A percentile compares a stretch with the other conserved stretches of the same genome.
phyloP scores from a whole-genome alignment of 169 alveolate genomes.

The Fabrea salina region DNA sequence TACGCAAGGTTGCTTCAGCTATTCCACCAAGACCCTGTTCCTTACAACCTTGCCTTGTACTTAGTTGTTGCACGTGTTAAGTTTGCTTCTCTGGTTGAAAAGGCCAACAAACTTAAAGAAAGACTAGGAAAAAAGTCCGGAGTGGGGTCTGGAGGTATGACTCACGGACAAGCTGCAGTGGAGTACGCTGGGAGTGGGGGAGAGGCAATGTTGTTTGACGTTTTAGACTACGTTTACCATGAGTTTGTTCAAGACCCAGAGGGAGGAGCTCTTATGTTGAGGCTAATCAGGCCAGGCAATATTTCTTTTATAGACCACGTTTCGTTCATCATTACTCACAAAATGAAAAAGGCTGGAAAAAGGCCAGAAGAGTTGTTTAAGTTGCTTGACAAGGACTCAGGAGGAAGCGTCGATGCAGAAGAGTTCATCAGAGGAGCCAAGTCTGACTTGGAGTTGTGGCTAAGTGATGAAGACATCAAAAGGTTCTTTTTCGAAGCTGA shows the following conservation, averaged over 20 bases:
- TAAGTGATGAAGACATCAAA: constrained; percentile 3
- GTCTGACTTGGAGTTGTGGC: constrained; percentile 22
- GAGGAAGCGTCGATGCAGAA: background rate
- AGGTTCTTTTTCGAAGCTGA: background rate
- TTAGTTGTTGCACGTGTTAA: background rate
- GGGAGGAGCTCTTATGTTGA: background rate
- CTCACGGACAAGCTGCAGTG: background rate
- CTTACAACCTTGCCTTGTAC: background rate
- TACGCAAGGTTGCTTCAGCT: constrained; percentile 17
- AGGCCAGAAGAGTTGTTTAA: background rate
- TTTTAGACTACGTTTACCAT: background rate
- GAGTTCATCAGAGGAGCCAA: background rate
- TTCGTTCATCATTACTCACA: background rate
- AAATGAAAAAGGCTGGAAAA: constrained; percentile 27
- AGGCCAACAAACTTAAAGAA: background rate
- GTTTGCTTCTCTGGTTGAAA: constrained; percentile 15
- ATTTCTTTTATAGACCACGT: background rate
- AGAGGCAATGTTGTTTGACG: constrained; percentile 1
- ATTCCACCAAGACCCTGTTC: constrained; percentile 25
- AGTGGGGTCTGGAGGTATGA: background rate
- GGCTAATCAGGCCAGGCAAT: constrained; percentile 6
- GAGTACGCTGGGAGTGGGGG: constrained; percentile 26
- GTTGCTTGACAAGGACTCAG: constrained; percentile 13
- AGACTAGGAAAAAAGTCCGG: background rate
- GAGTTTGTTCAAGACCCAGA: constrained; percentile 4